phyloP scores from a whole-genome alignment of 352 stramenopile species.

The Pythium plurisporium region DNA sequence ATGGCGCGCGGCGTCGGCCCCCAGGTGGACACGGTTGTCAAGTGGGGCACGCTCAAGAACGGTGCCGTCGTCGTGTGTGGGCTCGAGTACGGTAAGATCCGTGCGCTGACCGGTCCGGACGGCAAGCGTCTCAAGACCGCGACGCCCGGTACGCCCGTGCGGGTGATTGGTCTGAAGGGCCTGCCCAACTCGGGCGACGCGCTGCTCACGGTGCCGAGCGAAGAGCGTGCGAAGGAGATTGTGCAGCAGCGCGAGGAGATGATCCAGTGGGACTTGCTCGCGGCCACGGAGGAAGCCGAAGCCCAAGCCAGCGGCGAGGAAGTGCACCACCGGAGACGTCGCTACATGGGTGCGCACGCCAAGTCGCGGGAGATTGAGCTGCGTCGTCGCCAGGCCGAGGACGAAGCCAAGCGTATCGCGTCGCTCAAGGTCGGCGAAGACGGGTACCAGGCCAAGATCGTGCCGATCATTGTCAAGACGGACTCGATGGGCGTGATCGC shows the following conservation, averaged over 20 bases:
- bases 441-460: conserved; percentile 88
- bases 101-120: conserved; percentile 57
- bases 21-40: conserved; percentile 94
- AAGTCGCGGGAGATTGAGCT: conserved; percentile 72
- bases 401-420: conserved; percentile 68
- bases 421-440: conserved; percentile 65
- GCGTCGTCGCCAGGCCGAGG: conserved; percentile 53
- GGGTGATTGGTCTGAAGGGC: conserved; percentile 82
- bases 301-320: conserved; percentile 28
- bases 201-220: conserved; percentile 63
- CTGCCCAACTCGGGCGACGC: conserved; percentile 74
- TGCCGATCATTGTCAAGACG: conserved; percentile 98
- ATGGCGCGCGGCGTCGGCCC: conserved; percentile 93
- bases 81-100: conserved; percentile 93
- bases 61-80: conserved; percentile 95
- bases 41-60: conserved; percentile 95
- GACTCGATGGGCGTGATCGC: conserved; percentile 97
- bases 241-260: conserved; percentile 64
- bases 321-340: conserved; percentile 31
- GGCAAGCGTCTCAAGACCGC: conserved; percentile 88
- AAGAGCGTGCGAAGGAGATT: conserved; percentile 80
- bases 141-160: conserved; percentile 88
- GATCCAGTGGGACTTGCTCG: conserved; percentile 73
- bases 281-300: conserved; percentile 48
- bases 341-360: conserved; percentile 43